Percentiles rank a stretch among this genome's conserved stretches.
phyloP scores from a whole-genome alignment of 2,329 filamentous ascomycete species.

The Exophiala oligosperma region DNA sequence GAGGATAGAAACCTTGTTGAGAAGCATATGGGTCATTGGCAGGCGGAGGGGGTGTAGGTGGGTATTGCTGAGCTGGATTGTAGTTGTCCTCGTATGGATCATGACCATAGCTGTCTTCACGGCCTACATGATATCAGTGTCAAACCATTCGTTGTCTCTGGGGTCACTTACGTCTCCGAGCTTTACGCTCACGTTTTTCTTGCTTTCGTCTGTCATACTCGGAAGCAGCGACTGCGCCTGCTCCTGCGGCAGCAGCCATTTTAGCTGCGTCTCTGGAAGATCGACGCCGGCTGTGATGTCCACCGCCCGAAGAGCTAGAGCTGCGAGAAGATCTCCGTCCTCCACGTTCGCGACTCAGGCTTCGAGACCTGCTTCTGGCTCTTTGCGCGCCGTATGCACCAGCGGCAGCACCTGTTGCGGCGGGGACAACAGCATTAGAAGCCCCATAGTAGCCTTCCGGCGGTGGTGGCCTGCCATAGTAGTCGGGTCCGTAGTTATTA shows the following conservation, averaged over 20 bases:
- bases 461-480: constrained; percentile 45
- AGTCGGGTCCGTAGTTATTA: constrained; percentile 49
- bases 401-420: constrained; percentile 32
- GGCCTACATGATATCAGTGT: constrained; percentile 16
- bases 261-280: constrained; percentile 49
- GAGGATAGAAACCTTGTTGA: constrained; percentile 41
- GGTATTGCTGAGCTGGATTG: constrained; percentile 38
- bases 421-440: constrained; percentile 44
- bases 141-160: no score
- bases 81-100: constrained; percentile 45
- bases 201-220: constrained; percentile 58
- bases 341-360: constrained; percentile 40
- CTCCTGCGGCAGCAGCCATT: constrained; percentile 59
- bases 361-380: constrained; percentile 48
- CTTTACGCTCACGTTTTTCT: constrained; percentile 55
- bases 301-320: constrained; percentile 38
- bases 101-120: constrained; percentile 21
- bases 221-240: constrained; percentile 57
- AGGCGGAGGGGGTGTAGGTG: constrained; percentile 37
- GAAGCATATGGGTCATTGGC: constrained; percentile 32
- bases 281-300: constrained; percentile 39
- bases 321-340: constrained; percentile 34
- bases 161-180: constrained; percentile 26
- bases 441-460: constrained; percentile 40
- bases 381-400: constrained; percentile 34